Evolutionary conservation across 2,329 filamentous ascomycete species (phyloP), one percentile per base, ranked within the genome.

Genomic region (Exophiala alcalophila): DNA sequence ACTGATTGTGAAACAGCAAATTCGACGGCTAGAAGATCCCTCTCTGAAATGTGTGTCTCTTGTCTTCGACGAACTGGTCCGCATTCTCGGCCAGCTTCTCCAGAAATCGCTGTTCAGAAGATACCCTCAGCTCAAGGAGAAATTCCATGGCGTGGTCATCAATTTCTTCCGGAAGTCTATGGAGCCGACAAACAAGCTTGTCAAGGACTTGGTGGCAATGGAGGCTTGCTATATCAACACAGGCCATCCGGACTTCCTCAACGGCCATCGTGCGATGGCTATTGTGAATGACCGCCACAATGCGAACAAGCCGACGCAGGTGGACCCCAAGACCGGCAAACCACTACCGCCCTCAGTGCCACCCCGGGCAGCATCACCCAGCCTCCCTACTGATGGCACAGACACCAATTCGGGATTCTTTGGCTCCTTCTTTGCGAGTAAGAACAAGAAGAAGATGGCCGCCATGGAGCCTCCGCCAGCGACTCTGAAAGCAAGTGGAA

Each of bases 371-470:
- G 77, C 78, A 41, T 94, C 83, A 61, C 92, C 88, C 5, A 84
- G 83, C 26, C 70, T 88, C 34, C 80, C 81, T 40, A 62, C 68
- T 36, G 70, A 80, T 29, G 56, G 62, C 28, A 67, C 71, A 12
- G 68, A 71, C 24, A 69, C 67, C 19, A 86, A 86, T 61, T 72
- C 77, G 47, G 89, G 91, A 25, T 98, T 98, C 77, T 98, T 98
- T 59, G 92, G 92, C 57, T 94, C 87, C 61, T 98, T 98, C 78
- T 98, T 96, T 63, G 88, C 92, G 8, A 90, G 87, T 62, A 98
- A 97, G 80, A 98, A 97, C 73, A 98, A 97, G 82, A 98, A 98
- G 80, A 97, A 96, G 83, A 94, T 94, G 71, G 92, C 92, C n/a
- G 90, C 91, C 33, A 98, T 98, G 92, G 92, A 98, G 65, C 76